Base-by-base conservation (phyloP, 768 basidiomycete genomes). In the Polyporus arcularius region DNA sequence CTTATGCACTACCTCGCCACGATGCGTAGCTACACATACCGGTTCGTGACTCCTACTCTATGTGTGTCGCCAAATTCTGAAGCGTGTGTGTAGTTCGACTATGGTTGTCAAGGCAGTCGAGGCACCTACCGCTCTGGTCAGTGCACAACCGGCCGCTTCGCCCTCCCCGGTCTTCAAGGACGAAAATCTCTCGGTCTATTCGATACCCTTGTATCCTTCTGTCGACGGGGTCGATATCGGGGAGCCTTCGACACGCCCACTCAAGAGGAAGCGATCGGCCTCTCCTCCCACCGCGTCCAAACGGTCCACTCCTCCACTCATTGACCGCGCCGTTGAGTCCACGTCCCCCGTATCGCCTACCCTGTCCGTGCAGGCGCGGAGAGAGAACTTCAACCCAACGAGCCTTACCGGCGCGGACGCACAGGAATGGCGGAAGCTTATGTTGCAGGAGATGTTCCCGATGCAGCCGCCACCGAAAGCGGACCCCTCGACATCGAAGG, bases 1-100 rank as follows among this genome's bases (percentile, higher is more conserved):
- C 71, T 89, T n/a, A 68, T 79, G 15, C 91, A 94, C 71, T 80
- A 80, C 58, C 67, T 94, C 40, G 88, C 91, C 16, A 80, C 87
- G 3, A 86, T 88, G 82, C 81, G 93, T 10, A 74, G 79, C 38
- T 91, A 86, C 66, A 79, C 84, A 0, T 85, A 76, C 63, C 80
- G 93, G 93, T 92, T 67, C 63, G 78, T 70, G 1, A 57, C 53
- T 8, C 45, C 49, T 43, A 35, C 61, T 7, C 3, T 54, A 4
- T 46, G 49, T 51, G 38, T 9, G 32, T 40, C 14, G 21, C 39
- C 31, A 38, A 39, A 15, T 53, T 46, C 35, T 15, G 32, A 41
- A 4, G n/a, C 41, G 51, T 15, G 7, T 51, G 21, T 50, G 16
- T 30, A 55, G 31, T 11, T 15, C 64, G 88, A 77, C 77, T 4